Evolutionary conservation across 139 green algal genomes (phyloP), one percentile per base, ranked within the genome.

Genomic region (Desmodesmus armatus): DNA sequence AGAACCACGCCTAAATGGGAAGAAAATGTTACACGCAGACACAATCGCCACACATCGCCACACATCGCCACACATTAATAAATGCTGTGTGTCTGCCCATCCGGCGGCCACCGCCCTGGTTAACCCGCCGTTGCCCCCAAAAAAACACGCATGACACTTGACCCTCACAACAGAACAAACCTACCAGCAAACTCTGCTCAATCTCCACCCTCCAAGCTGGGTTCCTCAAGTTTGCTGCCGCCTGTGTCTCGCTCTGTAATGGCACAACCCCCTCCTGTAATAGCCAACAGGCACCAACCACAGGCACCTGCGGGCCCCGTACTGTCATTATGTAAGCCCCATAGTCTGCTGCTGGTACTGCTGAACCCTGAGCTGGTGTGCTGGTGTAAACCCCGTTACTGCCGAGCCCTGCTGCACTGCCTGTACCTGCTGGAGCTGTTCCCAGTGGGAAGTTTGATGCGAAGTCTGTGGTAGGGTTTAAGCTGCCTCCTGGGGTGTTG

Each of bases 121-220:
- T 17, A 27, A 27, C 15, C 51, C 17, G 51, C 15, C 15, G 17
- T 62, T 62, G 51, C 13, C 51, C 17, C 51, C 13, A 62, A 13
- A 27, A 62, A 13, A 62, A 27, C 15, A 62, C 17, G 51, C 17
- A 17, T 62, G 51, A n/a, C 51, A 62, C 51, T 62, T 62, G 51
- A 27, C 51, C 13, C 51, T 62, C 15, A 13, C 17, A 17, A 62
- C 51, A 62, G 17, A 62, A 13, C 17, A 13, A 13, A 62, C 66
- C n/a, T 40, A 78, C 70, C 40, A 78, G 70, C 40, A 78, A n/a
- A 7, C 40, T 78, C 40, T 78, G 70, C 41, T 78, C 70, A 39
- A 78, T 78, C 25, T 78, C 37, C 3, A 23, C 41, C 13, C 70
- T 25, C 70, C 43, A 58, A 7, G 6, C 31, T 11, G 25, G 2